These are phyloP conservation scores for Microbotryum violaceum DNA, from an alignment of 1,284 basidiomycete genomes.

Conservation along the genomic window DNA sequence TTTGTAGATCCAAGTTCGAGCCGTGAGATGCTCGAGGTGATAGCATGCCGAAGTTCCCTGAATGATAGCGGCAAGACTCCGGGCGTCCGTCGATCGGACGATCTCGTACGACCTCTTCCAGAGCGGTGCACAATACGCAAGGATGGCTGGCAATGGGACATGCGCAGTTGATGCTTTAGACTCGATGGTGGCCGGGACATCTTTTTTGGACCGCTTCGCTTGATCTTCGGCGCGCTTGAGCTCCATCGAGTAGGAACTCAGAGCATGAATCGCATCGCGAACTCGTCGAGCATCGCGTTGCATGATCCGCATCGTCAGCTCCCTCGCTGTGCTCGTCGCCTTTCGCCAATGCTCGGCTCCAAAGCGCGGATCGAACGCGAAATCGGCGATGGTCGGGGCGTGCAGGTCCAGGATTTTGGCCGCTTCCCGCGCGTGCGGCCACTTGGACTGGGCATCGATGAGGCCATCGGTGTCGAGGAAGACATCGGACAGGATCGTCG, in stretches of 20 bases:
- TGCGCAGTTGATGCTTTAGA: neutral
- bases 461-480: slow-evolving; percentile 11
- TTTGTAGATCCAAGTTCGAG: slow-evolving; percentile 41
- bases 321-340: slow-evolving; percentile 9
- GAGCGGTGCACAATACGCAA: slow-evolving; percentile 43
- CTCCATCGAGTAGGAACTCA: slow-evolving; percentile 8
- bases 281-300: slow-evolving; percentile 20
- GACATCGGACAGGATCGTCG: slow-evolving; percentile 25
- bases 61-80: slow-evolving; percentile 55
- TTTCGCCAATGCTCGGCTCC: slow-evolving; percentile 11
- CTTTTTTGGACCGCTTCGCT: neutral
- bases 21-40: slow-evolving; percentile 58
- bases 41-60: slow-evolving; percentile 53
- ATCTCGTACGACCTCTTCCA: slow-evolving; percentile 62
- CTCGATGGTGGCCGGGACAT: neutral
- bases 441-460: slow-evolving; percentile 7
- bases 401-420: slow-evolving; percentile 29
- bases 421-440: slow-evolving; percentile 22
- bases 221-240: slow-evolving; percentile 7
- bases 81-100: slow-evolving; percentile 53
- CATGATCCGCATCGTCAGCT: slow-evolving; percentile 12
- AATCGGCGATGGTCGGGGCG: slow-evolving; percentile 11
- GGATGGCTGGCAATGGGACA: neutral
- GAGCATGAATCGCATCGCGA: slow-evolving; percentile 13
- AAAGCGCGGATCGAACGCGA: slow-evolving; percentile 20